These are phyloP conservation scores for Alternaria panax DNA, from an alignment of 2,329 filamentous ascomycete genomes.

Conservation along the genomic window DNA sequence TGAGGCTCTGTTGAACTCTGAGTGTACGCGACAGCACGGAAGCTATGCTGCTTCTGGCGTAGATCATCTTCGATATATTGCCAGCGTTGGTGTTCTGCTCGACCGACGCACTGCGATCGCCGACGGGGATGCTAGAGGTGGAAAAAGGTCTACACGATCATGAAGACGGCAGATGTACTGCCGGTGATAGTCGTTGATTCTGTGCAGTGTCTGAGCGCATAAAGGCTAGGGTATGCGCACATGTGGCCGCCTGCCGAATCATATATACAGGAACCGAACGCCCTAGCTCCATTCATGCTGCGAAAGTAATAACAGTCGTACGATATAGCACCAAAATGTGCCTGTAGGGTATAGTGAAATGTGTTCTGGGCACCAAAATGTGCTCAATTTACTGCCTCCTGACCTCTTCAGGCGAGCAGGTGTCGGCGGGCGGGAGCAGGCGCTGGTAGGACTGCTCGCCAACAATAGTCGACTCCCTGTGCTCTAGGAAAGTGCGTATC, in stretches of 20 bases:
- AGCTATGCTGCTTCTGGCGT: slow-evolving; percentile 8
- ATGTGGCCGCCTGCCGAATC: slow-evolving; percentile 22
- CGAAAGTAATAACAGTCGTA: slow-evolving; percentile 8
- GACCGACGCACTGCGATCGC: background rate
- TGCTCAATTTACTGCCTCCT: slow-evolving; percentile 33
- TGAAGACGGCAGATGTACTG: background rate
- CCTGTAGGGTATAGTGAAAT: slow-evolving; percentile 8
- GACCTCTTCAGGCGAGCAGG: slow-evolving; percentile 55
- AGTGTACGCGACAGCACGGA: slow-evolving; percentile 4
- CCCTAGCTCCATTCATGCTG: slow-evolving; percentile 22
- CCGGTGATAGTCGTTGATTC: slow-evolving; percentile 25
- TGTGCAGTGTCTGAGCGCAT: slow-evolving; percentile 36
- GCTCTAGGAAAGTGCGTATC: slow-evolving; percentile 77
- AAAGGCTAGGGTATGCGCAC: slow-evolving; percentile 22
- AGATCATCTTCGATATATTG: slow-evolving; percentile 7
- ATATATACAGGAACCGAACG: slow-evolving; percentile 33
- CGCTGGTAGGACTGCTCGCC: slow-evolving; percentile 57
- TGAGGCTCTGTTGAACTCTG: slow-evolving; percentile 22
- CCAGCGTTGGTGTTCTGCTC: background rate
- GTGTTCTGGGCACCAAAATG: slow-evolving; percentile 17
- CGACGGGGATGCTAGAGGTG: background rate
- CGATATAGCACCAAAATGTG: slow-evolving; percentile 21
- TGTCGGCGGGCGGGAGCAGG: slow-evolving; percentile 56
- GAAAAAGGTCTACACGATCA: background rate
- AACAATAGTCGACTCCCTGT: slow-evolving; percentile 50